Base-by-base conservation (phyloP, 1,284 basidiomycete species). In the Lentinula novae-zelandiae region DNA sequence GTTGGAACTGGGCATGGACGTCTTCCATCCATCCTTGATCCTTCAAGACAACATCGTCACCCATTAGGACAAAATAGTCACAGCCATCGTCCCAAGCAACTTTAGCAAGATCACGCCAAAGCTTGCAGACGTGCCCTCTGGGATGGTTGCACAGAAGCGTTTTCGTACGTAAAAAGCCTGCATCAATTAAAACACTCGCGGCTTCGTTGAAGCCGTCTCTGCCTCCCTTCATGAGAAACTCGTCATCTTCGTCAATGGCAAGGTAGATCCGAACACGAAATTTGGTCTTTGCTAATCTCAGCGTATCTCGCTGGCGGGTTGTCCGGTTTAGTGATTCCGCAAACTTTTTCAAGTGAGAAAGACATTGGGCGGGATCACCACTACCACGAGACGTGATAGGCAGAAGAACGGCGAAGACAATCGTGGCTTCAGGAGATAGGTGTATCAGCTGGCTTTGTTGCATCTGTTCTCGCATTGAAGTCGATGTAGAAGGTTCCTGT, bases 361-460 rank as follows among this genome's bases (percentile, higher is more conserved):
- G 69, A 61, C 81, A 84, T 42, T 73, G 64, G 0, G 63, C 60
- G 0, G 74, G 76, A 15, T 67, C 62, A 5, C 61, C 34, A 0
- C 70, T 69, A 2, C 80, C 78, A 1, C 80, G 75, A 15, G 84
- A 85, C 0, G 84, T 85, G 63, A 86, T 76, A 1, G 84, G 84
- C 9, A 86, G 76, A 9, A 86, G 72, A 50, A 85, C 74, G 0
- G 79, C 84, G 63, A 84, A 82, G 5, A 69, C 77, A 62, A 75
- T 72, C 0, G 65, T 67, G n/a, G 73, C 68, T 0, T 68, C 63
- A 5, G 69, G 64, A 7, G 27, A 27, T 4, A 85, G 70, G 52
- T 78, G 63, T 17, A 84, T 62, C 6, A 81, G 58, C 42, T 71
- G 58, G 63, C 82, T 82, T 34, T 49, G 49, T 20, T 64, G 63